These are phyloP conservation scores for Leptographium galeiforme DNA, from an alignment of 2,329 filamentous ascomycete genomes.

Conservation along the genomic window DNA sequence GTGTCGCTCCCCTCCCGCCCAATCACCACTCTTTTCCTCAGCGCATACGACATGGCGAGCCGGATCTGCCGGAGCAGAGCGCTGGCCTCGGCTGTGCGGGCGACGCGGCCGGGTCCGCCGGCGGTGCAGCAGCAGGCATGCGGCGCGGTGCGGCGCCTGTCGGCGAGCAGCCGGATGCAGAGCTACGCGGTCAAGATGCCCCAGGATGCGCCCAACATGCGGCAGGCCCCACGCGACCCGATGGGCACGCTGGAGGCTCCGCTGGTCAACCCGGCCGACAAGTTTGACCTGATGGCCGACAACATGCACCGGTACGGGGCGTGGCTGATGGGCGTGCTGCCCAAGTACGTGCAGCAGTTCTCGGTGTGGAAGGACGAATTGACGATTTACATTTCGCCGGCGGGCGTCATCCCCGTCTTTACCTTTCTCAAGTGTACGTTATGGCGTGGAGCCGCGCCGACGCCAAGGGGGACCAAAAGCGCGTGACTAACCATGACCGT, in stretches of 20 bases:
- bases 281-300: constrained; percentile 76
- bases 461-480: not conserved
- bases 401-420: constrained; percentile 83
- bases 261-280: constrained; percentile 84
- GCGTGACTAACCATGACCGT: not conserved
- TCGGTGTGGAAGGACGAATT: constrained; percentile 99
- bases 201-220: constrained; percentile 52
- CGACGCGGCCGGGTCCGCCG: constrained; percentile 27
- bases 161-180: constrained; percentile 29
- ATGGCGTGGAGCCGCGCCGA: not conserved
- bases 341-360: constrained; percentile 98
- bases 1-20: not conserved
- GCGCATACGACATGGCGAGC: constrained; percentile 37
- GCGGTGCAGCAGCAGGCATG: constrained; percentile 3
- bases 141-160: constrained; percentile 31
- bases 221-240: constrained; percentile 45
- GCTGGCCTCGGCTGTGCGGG: constrained; percentile 41
- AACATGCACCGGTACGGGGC: constrained; percentile 87
- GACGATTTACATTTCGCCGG: constrained; percentile 79
- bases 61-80: constrained; percentile 43
- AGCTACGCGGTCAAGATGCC: constrained; percentile 40
- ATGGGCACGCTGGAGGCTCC: constrained; percentile 58
- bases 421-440: constrained; percentile 69
- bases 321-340: constrained; percentile 91
- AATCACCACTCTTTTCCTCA: constrained; percentile 12